phyloP scores from a whole-genome alignment of 257 asterid genomes.

The Penstemon eatonii region DNA sequence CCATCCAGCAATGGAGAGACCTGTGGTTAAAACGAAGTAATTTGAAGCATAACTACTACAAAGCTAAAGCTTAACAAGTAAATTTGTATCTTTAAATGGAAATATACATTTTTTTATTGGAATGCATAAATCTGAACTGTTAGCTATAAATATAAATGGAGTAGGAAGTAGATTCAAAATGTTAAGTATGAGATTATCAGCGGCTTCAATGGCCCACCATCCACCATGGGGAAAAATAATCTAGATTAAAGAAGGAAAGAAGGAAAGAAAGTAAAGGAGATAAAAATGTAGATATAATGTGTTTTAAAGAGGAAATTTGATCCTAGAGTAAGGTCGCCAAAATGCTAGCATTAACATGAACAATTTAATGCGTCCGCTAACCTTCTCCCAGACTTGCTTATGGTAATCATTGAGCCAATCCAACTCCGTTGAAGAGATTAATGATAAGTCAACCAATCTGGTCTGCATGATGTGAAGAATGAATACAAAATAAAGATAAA shows the following conservation, averaged over 20 bases:
- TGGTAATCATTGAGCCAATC: conserved; percentile 93
- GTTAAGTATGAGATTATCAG: background rate
- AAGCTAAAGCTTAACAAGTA: background rate
- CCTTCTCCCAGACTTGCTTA: conserved; percentile 93
- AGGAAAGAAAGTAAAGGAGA: background rate
- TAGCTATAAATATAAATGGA: background rate
- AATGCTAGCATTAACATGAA: background rate
- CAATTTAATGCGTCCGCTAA: conserved; percentile 24
- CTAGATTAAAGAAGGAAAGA: background rate
- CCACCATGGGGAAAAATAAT: background rate
- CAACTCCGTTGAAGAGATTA: conserved; percentile 67
- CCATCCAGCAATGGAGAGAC: conserved; percentile 90
- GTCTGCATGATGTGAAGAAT: conserved; percentile 43
- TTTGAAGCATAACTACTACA: background rate
- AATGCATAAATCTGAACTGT: background rate
- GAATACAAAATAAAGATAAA: conserved; percentile 3
- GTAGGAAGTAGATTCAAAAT: background rate
- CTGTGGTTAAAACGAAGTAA: conserved; percentile 36
- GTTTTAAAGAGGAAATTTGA: background rate
- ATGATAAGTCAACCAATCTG: conserved; percentile 61
- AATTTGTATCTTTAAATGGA: background rate
- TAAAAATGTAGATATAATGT: background rate
- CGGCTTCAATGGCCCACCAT: background rate
- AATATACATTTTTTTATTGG: background rate
- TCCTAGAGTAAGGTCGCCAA: background rate